phyloP scores from a whole-genome alignment of 1,284 basidiomycete species.

The Apiotrichum mycotoxinovorans region DNA sequence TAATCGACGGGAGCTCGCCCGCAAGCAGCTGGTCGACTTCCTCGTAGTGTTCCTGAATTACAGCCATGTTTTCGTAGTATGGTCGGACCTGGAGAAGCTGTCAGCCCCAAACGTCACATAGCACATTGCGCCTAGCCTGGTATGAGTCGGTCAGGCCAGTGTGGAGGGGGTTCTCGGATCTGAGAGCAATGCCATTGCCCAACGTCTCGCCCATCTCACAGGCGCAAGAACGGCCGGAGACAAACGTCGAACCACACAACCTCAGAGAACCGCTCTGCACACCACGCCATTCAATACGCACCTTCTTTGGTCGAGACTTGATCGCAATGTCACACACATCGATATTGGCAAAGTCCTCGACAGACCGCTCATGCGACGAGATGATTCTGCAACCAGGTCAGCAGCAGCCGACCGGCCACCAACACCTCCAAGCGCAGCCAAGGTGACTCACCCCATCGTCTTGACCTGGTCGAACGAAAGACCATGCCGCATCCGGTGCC shows the following conservation, averaged over 20 bases:
- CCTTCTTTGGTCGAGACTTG: conserved; percentile 39
- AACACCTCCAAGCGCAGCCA: too few species aligned
- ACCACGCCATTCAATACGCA: too few species aligned
- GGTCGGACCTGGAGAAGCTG: conserved; percentile 32
- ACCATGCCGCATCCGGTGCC: conserved; percentile 14
- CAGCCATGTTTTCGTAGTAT: conserved; percentile 43
- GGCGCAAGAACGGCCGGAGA: too few species aligned
- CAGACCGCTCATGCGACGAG: conserved; percentile 28
- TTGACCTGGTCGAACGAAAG: conserved; percentile 15
- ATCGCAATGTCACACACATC: not conserved
- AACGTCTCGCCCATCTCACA: too few species aligned
- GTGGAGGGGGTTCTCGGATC: not conserved
- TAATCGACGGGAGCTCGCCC: conserved; percentile 42
- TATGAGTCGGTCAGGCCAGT: too few species aligned
- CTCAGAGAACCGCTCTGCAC: too few species aligned
- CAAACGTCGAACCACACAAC: too few species aligned
- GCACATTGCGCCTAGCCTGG: too few species aligned
- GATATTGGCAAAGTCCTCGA: conserved; percentile 28
- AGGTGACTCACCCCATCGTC: conserved; percentile 4
- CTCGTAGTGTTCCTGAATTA: conserved; percentile 37
- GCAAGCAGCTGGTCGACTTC: conserved; percentile 48
- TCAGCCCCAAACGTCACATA: not conserved
- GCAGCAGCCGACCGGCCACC: not conserved
- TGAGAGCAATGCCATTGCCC: too few species aligned
- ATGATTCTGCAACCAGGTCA: conserved; percentile 34